A percentile compares a stretch with the other conserved stretches of the same genome.
Evolutionary conservation across 305 asterid genomes (phyloP).

Genomic region (Fraxinus platypoda): DNA sequence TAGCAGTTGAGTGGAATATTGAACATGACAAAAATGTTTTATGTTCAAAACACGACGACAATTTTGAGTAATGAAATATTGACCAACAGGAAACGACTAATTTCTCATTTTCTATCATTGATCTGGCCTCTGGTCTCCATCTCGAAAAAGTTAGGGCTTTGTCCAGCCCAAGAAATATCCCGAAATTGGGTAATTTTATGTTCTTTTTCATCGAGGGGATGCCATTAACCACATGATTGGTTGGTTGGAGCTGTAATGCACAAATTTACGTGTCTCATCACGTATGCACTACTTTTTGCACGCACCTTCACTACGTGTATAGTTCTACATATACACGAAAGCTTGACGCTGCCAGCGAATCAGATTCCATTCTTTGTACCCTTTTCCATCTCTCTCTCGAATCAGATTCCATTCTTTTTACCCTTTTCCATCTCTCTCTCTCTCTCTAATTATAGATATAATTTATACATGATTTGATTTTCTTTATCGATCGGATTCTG

Average conservation of each 20-base stretch:
- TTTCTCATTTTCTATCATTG: neutral
- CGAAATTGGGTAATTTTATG: neutral
- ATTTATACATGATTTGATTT: slow-evolving; percentile 1
- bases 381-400: slow-evolving; percentile 5
- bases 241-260: neutral
- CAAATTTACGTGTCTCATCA: slow-evolving; percentile 6
- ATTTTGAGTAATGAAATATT: neutral
- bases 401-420: neutral
- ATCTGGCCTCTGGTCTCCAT: neutral
- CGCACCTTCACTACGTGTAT: slow-evolving; percentile 12
- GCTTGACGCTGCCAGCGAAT: slow-evolving; percentile 38
- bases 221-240: neutral
- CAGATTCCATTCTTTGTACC: slow-evolving; percentile 32
- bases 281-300: neutral
- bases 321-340: neutral
- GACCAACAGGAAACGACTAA: neutral
- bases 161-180: neutral
- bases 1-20: neutral
- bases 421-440: neutral
- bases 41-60: neutral
- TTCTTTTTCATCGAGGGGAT: neutral
- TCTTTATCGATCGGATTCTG: slow-evolving; percentile 18
- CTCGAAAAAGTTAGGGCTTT: neutral
- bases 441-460: neutral
- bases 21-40: neutral